phyloP scores from a whole-genome alignment of 208 protist genomes.

The Crithidia thermophila region DNA sequence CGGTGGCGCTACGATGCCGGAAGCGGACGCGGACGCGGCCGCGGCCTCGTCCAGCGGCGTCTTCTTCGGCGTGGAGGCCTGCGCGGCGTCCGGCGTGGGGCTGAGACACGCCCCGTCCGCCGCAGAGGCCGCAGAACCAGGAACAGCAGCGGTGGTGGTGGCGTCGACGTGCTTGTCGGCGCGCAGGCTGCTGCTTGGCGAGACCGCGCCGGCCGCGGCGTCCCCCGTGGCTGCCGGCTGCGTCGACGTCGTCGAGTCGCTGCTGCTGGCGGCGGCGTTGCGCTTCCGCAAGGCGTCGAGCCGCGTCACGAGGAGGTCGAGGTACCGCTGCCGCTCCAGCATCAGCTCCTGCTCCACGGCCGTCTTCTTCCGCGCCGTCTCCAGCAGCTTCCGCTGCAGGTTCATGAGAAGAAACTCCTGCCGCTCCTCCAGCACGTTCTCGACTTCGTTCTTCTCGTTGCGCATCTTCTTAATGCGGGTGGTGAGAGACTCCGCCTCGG shows the following conservation, averaged over 20 bases:
- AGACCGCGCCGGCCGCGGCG: background rate
- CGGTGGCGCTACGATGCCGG: too few relatives aligned
- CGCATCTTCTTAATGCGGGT: conserved; percentile 59
- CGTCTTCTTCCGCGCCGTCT: conserved; percentile 59
- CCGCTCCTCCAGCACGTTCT: conserved; percentile 65
- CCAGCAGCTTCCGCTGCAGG: conserved; percentile 74
- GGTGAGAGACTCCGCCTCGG: conserved; percentile 35
- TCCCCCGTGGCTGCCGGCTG: background rate
- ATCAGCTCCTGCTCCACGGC: conserved; percentile 73
- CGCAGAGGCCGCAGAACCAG: background rate
- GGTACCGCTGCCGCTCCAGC: conserved; percentile 68
- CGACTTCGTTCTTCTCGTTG: conserved; percentile 58
- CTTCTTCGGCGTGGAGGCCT: conserved; percentile 1
- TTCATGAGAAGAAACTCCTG: conserved; percentile 71
- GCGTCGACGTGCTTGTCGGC: too few relatives aligned
- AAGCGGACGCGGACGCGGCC: too few relatives aligned
- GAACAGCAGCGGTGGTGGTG: background rate
- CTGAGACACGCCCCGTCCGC: too few relatives aligned
- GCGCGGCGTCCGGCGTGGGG: too few relatives aligned
- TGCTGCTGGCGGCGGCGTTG: conserved; percentile 2
- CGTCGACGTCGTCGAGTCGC: conserved; percentile 5
- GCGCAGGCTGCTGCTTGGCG: background rate
- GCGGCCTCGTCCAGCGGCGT: background rate
- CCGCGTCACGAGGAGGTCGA: conserved; percentile 51
- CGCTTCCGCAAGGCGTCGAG: conserved; percentile 36